Percentiles rank a stretch among this genome's conserved stretches.
Evolutionary conservation across 257 asterid genomes (phyloP).

Genomic region (Rhazya stricta): DNA sequence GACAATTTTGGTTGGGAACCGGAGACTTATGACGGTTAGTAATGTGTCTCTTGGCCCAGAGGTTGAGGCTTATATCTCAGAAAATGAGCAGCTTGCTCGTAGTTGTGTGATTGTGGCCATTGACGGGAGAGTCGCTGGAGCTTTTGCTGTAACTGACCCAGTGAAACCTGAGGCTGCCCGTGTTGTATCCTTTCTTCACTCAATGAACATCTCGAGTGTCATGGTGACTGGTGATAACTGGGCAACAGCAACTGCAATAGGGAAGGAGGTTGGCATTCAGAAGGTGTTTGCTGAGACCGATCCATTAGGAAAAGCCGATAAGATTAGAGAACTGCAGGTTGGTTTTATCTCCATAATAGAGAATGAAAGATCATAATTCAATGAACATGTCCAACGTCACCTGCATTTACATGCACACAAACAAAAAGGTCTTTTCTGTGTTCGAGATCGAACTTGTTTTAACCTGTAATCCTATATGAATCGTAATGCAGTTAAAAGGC

Average conservation of each 20-base stretch:
- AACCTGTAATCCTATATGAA: not conserved
- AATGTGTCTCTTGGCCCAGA: slow-evolving; percentile 52
- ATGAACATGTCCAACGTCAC: not conserved
- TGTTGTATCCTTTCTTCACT: slow-evolving; percentile 63
- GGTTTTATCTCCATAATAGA: slow-evolving; percentile 2
- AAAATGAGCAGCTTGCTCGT: slow-evolving; percentile 80
- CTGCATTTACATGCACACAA: not conserved
- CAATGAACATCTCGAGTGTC: slow-evolving; percentile 74
- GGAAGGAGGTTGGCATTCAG: slow-evolving; percentile 72
- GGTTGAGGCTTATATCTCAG: slow-evolving; percentile 55
- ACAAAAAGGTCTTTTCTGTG: not conserved
- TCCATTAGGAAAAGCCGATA: slow-evolving; percentile 93
- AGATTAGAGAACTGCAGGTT: slow-evolving; percentile 92
- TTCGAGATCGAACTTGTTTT: not conserved
- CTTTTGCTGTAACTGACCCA: slow-evolving; percentile 87
- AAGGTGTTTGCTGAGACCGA: slow-evolving; percentile 91
- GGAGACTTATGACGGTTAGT: slow-evolving; percentile 64
- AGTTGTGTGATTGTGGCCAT: slow-evolving; percentile 80
- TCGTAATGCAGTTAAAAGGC: slow-evolving; percentile 63
- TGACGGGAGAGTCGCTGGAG: slow-evolving; percentile 74
- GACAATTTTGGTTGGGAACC: slow-evolving; percentile 70
- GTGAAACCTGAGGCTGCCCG: slow-evolving; percentile 81
- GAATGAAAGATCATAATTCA: not conserved
- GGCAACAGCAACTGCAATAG: slow-evolving; percentile 93
- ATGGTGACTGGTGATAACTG: slow-evolving; percentile 99